Conservation (phyloP, 2,329 filamentous ascomycete species). For the Didymosphaeria variabile region DNA sequence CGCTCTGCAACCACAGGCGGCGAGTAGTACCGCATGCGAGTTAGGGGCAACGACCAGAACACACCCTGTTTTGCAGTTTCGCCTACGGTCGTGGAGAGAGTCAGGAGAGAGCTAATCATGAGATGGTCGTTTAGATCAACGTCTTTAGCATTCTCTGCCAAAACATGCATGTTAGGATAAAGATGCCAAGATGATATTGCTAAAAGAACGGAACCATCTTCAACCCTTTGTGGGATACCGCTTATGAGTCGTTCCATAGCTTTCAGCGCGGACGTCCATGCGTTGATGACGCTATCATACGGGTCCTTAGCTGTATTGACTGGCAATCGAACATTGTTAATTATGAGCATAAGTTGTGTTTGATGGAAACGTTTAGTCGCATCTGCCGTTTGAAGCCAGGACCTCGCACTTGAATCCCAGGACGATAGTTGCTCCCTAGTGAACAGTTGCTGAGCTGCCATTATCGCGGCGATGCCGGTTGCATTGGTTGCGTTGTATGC, state of each 20-base stretch:
- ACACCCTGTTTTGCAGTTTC: too few species aligned
- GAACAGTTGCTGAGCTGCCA: neutral
- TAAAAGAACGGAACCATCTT: slow-evolving; percentile 19
- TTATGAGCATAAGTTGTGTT: slow-evolving; percentile 22
- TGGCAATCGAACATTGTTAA: slow-evolving; percentile 20
- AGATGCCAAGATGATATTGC: slow-evolving; percentile 23
- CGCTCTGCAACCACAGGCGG: too few species aligned
- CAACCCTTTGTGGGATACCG: slow-evolving; percentile 18
- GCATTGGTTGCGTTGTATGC: too few species aligned
- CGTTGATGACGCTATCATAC: slow-evolving; percentile 19
- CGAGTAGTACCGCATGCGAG: too few species aligned
- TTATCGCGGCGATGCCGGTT: neutral
- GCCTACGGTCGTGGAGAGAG: too few species aligned
- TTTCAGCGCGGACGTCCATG: slow-evolving; percentile 22
- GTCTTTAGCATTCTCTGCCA: too few species aligned
- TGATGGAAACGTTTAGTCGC: slow-evolving; percentile 8
- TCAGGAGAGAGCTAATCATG: too few species aligned
- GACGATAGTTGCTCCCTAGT: slow-evolving; percentile 6
- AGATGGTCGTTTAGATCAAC: too few species aligned
- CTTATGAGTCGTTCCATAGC: slow-evolving; percentile 23
- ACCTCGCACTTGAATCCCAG: slow-evolving; percentile 26
- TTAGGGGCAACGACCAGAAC: too few species aligned
- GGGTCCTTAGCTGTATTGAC: slow-evolving; percentile 6
- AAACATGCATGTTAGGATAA: slow-evolving; percentile 21
- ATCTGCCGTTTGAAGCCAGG: slow-evolving; percentile 28